Percentiles rank a stretch among this genome's conserved stretches.
Evolutionary conservation across 176 grass and related monocot genomes (phyloP).

Genomic region (Avena sativa): DNA sequence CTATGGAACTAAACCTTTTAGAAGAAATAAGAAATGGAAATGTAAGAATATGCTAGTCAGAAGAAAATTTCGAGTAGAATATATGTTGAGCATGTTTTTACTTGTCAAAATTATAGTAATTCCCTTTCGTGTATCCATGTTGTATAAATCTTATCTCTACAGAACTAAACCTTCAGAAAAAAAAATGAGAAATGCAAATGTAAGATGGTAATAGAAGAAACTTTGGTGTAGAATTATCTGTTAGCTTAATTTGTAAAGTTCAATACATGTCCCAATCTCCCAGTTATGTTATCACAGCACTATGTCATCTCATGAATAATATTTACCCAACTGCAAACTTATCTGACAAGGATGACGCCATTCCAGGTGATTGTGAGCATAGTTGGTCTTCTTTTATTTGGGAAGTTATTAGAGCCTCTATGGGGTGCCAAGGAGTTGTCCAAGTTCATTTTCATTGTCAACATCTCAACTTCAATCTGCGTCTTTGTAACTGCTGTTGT

Average conservation of each 20-base stretch:
- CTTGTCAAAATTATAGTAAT: neutral
- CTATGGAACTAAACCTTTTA: neutral
- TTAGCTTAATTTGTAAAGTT: neutral
- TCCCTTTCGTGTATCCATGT: neutral
- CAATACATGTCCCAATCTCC: neutral
- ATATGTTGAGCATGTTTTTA: neutral
- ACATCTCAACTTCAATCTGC: constrained; percentile 74
- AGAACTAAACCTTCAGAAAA: neutral
- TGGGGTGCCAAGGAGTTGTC: constrained; percentile 93
- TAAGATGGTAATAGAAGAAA: neutral
- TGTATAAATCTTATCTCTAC: neutral
- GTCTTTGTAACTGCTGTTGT: constrained; percentile 83
- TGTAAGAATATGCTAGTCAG: neutral
- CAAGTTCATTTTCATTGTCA: constrained; percentile 90
- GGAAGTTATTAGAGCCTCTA: constrained; percentile 85
- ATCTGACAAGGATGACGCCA: neutral
- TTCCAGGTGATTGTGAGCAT: constrained; percentile 78
- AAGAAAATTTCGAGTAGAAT: neutral
- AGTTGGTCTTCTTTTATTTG: constrained; percentile 85
- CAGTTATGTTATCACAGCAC: neutral
- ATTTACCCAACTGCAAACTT: neutral
- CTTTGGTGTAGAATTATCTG: neutral
- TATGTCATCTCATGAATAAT: neutral
- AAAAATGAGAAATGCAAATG: neutral
- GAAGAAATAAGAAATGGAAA: neutral